Evolutionary conservation across 495 filamentous ascomycete genomes (phyloP), one percentile per base, ranked within the genome.

Genomic region (Hypoxylon trugodes): DNA sequence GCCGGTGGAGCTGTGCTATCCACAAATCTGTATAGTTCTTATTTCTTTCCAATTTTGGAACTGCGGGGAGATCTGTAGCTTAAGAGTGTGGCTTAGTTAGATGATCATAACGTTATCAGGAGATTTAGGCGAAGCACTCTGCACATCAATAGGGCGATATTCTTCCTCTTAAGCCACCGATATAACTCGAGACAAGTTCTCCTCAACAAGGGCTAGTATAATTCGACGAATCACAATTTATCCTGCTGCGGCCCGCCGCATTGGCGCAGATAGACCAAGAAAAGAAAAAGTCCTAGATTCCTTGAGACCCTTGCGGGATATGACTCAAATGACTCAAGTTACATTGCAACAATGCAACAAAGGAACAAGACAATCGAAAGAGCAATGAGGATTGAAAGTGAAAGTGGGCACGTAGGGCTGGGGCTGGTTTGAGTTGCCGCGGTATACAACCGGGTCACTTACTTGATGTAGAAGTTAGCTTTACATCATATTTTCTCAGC

Each of bases 21-120:
- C 26, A n/a, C n/a, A n/a, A 43, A 45, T 45, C 41, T 45, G 22
- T 13, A 24, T 10, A 12, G 22, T 19, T 45, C 6, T 45, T 9
- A 30, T 4, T 40, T 4, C n/a, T 32, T 56, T 43, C 40, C 16
- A 56, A 43, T 45, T 45, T 10, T 56, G 52, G 52, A 56, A 46
- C 15, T 58, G 42, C 33, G 54, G 54, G 54, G 43, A 24, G 18
- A 16, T 26, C 24, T 46, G n/a, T n/a, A n/a, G n/a, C n/a, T n/a
- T n/a, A 22, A 37, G 26, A n/a, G 15, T 26, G 37, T 45, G 52
- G 52, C 52, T 56, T n/a, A 28, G 40, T 42, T 10, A 19, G 30
- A 46, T 30, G 28, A 56, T 56, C 26, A 26, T 56, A 36, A 8
- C 18, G 24, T 45, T 24, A 19, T 25, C 5, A 24, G 41, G 26